phyloP scores from a whole-genome alignment of 164 flowering plant species.

The Vitis cinerea region DNA sequence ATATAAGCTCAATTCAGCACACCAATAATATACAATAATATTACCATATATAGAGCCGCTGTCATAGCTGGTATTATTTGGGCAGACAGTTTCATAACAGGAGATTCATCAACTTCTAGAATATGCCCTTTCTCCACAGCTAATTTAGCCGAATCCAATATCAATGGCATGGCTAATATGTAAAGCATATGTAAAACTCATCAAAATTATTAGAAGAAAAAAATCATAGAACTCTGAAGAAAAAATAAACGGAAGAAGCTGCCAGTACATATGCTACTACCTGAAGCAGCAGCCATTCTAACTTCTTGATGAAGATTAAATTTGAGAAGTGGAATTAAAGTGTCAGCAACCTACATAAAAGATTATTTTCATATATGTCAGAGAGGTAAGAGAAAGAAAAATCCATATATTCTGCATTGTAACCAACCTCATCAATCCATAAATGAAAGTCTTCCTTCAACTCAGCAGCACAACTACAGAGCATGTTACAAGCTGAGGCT shows the following conservation, averaged over 20 bases:
- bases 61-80: slow-evolving; percentile 64
- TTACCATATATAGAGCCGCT: slow-evolving; percentile 68
- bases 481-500: slow-evolving; percentile 80
- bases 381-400: neutral
- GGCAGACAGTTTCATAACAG: slow-evolving; percentile 64
- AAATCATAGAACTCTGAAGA: neutral
- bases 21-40: neutral
- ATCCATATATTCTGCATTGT: neutral
- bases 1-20: neutral
- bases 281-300: slow-evolving; percentile 85
- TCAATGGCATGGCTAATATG: slow-evolving; percentile 67
- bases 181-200: too few species aligned
- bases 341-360: slow-evolving; percentile 59
- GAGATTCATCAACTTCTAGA: slow-evolving; percentile 63
- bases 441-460: slow-evolving; percentile 78
- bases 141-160: slow-evolving; percentile 65
- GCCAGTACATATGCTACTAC: slow-evolving; percentile 18
- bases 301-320: slow-evolving; percentile 82
- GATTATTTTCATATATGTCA: neutral
- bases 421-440: slow-evolving; percentile 76
- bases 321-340: slow-evolving; percentile 68
- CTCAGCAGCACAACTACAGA: slow-evolving; percentile 82
- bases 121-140: slow-evolving; percentile 66
- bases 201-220: neutral
- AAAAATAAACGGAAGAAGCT: too few species aligned